Conservation (phyloP, 768 basidiomycete species). For the Roridomyces roridus region DNA sequence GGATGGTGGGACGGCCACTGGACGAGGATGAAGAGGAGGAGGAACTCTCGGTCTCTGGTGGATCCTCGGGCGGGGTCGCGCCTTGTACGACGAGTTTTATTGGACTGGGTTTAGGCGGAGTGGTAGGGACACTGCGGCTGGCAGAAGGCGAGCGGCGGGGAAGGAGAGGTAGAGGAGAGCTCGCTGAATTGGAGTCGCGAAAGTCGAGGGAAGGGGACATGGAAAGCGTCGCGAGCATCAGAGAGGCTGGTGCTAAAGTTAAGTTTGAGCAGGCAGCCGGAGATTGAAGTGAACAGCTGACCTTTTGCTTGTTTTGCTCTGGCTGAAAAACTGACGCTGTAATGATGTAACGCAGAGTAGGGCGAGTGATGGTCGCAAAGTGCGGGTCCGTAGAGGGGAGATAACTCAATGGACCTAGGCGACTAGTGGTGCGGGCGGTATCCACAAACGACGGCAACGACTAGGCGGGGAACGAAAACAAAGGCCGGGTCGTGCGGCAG, state of each 20-base stretch:
- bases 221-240: constrained; percentile 54
- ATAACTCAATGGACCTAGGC: too few species aligned
- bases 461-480: too few species aligned
- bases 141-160: constrained; percentile 54
- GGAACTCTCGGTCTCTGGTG: constrained; percentile 43
- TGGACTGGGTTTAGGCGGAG: constrained; percentile 24
- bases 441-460: too few species aligned
- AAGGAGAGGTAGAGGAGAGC: constrained; percentile 65
- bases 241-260: constrained; percentile 13
- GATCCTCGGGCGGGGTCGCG: constrained; percentile 34
- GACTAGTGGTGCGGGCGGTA: too few species aligned
- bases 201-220: constrained; percentile 42
- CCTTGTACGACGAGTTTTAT: constrained; percentile 36
- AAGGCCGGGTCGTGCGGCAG: too few species aligned
- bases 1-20: constrained; percentile 44
- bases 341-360: too few species aligned
- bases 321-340: too few species aligned
- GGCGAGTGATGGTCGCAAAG: too few species aligned
- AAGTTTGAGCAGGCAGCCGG: too few species aligned
- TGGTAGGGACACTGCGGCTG: constrained; percentile 32
- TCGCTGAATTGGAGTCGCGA: constrained; percentile 59
- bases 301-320: too few species aligned
- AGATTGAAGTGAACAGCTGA: too few species aligned
- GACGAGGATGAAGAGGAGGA: constrained; percentile 45
- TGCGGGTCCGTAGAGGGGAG: too few species aligned